Evolutionary conservation across 257 asterid species (phyloP), one percentile per base, ranked within the genome.

Genomic region (Phtheirospermum japonicum): DNA sequence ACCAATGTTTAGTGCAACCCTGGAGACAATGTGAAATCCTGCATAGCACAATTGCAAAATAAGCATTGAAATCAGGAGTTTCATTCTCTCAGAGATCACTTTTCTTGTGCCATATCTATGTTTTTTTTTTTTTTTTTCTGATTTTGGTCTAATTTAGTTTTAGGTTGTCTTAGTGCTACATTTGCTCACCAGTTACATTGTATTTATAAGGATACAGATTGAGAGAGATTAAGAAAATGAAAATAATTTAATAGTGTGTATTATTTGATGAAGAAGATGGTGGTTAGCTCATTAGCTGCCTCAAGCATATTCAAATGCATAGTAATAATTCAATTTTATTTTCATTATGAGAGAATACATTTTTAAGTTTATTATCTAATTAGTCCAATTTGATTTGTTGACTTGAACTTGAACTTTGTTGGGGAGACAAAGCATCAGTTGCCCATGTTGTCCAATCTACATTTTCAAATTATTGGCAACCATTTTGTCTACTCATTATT

Each of bases 1-100:
- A 48, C 96, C 98, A 59, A 90, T 78, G 76, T 88, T 82, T 0
- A 90, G 85, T 43, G 96, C 96, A 60, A 86, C 87, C 59, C 98
- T 82, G 3, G 96, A 83, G 9, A 88, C 98, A 66, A 90, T 88
- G 61, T 85, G 95, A 64, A 85, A 88, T 10, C 95, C 98, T 68
- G 98, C 93, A 68, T 68, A 90, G 71, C 96, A 81, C 0, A 90
- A 70, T 78, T 90, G 96, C 84, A 90, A 64, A 64, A 71, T 58
- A 45, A 90, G 78, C 86, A 88, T 51, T 61, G 95, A 88, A 33
- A 75, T 2, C 36, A 85, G 67, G 59, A 88, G 94, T 71, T 84
- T 82, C 73, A 81, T 71, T 73, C 80, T 85, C 69, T 73, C 85
- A 48, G 90, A 70, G 23, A 63, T 65, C n/a, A 59, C 39, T 45